phyloP scores from a whole-genome alignment of 1,284 basidiomycete genomes.

The Coniferiporia weirii region DNA sequence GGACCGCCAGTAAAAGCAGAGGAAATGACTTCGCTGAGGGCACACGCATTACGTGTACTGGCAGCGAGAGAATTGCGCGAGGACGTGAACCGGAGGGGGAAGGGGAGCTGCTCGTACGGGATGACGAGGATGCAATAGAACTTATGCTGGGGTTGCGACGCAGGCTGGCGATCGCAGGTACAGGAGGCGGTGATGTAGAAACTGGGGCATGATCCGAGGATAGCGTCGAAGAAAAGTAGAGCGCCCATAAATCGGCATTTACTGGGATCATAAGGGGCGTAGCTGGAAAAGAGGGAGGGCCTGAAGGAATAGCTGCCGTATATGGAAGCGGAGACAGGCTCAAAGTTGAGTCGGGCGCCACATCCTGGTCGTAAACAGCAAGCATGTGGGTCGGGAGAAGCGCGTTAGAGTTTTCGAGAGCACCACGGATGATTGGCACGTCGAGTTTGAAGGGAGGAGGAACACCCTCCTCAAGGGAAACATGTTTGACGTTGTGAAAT shows the following conservation, averaged over 20 bases:
- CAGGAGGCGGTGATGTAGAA: not conserved
- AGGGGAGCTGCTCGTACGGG: conserved; percentile 8
- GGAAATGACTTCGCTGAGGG: conserved; percentile 29
- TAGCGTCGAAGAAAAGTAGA: conserved; percentile 23
- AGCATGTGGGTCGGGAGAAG: conserved; percentile 18
- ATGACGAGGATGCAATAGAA: conserved; percentile 3
- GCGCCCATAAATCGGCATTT: conserved; percentile 24
- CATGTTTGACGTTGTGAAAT: conserved; percentile 17
- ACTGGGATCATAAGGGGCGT: conserved; percentile 26
- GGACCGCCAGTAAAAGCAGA: conserved; percentile 28
- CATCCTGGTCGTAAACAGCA: conserved; percentile 18
- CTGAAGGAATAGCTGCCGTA: conserved; percentile 1
- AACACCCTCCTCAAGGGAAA: conserved; percentile 19
- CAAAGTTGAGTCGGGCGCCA: not conserved
- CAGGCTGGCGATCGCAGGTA: not conserved
- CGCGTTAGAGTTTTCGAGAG: conserved; percentile 8
- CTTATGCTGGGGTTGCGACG: conserved; percentile 2
- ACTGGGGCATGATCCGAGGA: conserved; percentile 16
- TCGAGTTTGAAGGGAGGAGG: conserved; percentile 17
- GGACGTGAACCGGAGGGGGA: conserved; percentile 16
- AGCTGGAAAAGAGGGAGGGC: conserved; percentile 13
- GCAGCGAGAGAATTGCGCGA: conserved; percentile 24
- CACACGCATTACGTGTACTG: conserved; percentile 25
- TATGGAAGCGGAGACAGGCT: not conserved
- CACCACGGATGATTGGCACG: conserved; percentile 13